Evolutionary conservation across 228 moss, liverwort and hornwort species (phyloP), one percentile per base, ranked within the genome.

Genomic region (Sphagnum fallax): DNA sequence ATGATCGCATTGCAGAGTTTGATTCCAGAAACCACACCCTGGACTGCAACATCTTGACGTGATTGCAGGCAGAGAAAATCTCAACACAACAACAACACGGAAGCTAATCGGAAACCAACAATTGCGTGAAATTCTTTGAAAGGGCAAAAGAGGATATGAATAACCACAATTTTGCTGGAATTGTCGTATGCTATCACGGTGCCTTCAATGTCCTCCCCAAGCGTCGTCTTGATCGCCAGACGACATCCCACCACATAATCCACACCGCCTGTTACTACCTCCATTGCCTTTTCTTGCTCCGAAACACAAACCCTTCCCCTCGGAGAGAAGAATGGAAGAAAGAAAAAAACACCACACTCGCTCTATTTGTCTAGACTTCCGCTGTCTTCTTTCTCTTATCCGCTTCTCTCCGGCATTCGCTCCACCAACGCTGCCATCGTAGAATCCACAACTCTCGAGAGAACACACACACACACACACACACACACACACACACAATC

Each of bases 141-240:
- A 55, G 55, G 55, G 55, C 55, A 55, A 55, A 47, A 48, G 60
- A 91, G 97, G 97, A 97, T 97, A 97, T 97, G 97, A 81, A 97
- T 82, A 67, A 97, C 97, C 65, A 97, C 79, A 77, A 97, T 83
- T 85, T 87, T 91, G 69, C 74, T 77, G 69, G 76, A 83, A 73
- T 85, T 90, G 74, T 97, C 97, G 74, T 79, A 93, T 59, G 93
- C 78, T 71, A 97, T 79, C 73, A 97, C 97, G 73, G 88, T 87
- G 16, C 93, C 97, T 74, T 90, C 93, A 65, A 97, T 86, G 76
- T 88, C 87, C 79, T 97, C 97, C 57, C 97, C 97, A 66, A 97
- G 80, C 58, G 90, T 93, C 49, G 97, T 97, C 82, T 87, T 90
- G 83, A 97, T 93, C 79, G 83, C 86, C 80, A 97, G 80, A 61